Evolutionary conservation across 2,329 filamentous ascomycete species (phyloP).

Genomic region (Fusarium neocosmosporiellum): DNA sequence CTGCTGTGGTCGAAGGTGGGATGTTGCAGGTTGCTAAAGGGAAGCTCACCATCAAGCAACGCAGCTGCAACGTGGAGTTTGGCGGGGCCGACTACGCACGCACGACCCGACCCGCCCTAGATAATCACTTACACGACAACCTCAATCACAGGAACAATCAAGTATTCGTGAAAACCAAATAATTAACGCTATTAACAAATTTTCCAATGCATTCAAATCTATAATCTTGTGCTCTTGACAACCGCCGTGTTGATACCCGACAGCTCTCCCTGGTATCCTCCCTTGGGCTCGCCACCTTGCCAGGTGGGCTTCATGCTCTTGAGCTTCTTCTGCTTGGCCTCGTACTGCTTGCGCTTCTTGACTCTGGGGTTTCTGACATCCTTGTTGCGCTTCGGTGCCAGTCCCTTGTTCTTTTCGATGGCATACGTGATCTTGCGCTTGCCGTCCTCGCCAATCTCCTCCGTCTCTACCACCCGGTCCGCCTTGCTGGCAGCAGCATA

Average conservation of each 20-base stretch:
- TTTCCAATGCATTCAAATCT: conserved; percentile 44
- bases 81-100: conserved; percentile 25
- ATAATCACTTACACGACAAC: neutral
- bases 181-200: conserved; percentile 28
- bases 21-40: conserved; percentile 14
- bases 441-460: conserved; percentile 81
- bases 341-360: conserved; percentile 97
- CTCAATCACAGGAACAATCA: neutral
- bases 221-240: conserved; percentile 94
- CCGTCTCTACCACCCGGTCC: conserved; percentile 72
- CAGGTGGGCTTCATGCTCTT: conserved; percentile 86
- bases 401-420: conserved; percentile 97
- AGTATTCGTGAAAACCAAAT: neutral
- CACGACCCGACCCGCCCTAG: conserved; percentile 21
- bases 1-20: conserved; percentile 13
- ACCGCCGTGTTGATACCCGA: conserved; percentile 96
- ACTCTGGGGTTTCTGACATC: conserved; percentile 94
- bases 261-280: conserved; percentile 90
- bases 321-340: conserved; percentile 97
- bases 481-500: conserved; percentile 71
- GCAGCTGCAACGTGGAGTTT: conserved; percentile 44
- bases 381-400: conserved; percentile 91
- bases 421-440: conserved; percentile 93
- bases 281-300: conserved; percentile 84
- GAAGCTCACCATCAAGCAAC: conserved; percentile 39